These are phyloP conservation scores for Diplodia sapinea DNA, from an alignment of 2,329 filamentous ascomycete genomes.

Conservation along the genomic window DNA sequence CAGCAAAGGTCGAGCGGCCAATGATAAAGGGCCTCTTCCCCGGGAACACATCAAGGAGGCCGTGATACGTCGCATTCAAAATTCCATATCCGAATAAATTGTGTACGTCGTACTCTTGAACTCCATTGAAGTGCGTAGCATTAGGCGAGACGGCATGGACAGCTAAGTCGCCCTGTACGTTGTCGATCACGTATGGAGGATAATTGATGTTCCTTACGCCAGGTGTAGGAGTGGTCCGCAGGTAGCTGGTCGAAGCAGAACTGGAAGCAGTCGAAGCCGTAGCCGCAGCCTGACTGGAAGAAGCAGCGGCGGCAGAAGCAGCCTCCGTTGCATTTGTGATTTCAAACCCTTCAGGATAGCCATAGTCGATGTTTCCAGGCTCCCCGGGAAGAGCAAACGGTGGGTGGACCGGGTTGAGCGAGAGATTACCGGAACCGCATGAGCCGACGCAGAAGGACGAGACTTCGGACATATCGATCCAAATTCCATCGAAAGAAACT, in stretches of 20 bases:
- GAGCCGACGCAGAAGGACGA: constrained; percentile 72
- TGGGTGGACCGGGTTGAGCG: constrained; percentile 71
- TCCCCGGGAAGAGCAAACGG: constrained; percentile 70
- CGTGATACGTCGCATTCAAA: constrained; percentile 76
- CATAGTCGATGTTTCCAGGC: constrained; percentile 62
- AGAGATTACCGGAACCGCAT: constrained; percentile 70
- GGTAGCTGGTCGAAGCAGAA: constrained; percentile 50
- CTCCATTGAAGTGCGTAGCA: constrained; percentile 75
- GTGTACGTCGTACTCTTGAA: constrained; percentile 81
- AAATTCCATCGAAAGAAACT: constrained; percentile 57
- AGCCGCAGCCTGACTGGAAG: constrained; percentile 57
- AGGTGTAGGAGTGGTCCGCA: constrained; percentile 65
- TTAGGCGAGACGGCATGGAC: constrained; percentile 77
- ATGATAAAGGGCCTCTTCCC: constrained; percentile 82
- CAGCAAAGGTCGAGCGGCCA: constrained; percentile 79
- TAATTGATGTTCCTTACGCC: constrained; percentile 71
- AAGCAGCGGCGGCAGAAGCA: constrained; percentile 62
- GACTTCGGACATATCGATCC: constrained; percentile 67
- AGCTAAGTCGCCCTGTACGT: constrained; percentile 73
- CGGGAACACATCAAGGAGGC: constrained; percentile 67
- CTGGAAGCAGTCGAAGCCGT: constrained; percentile 40
- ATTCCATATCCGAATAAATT: constrained; percentile 79
- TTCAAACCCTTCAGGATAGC: constrained; percentile 73
- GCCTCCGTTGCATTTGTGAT: constrained; percentile 72
- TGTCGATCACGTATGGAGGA: constrained; percentile 78